Conservation (phyloP, 257 asterid genomes). For the Capsicum pubescens region DNA sequence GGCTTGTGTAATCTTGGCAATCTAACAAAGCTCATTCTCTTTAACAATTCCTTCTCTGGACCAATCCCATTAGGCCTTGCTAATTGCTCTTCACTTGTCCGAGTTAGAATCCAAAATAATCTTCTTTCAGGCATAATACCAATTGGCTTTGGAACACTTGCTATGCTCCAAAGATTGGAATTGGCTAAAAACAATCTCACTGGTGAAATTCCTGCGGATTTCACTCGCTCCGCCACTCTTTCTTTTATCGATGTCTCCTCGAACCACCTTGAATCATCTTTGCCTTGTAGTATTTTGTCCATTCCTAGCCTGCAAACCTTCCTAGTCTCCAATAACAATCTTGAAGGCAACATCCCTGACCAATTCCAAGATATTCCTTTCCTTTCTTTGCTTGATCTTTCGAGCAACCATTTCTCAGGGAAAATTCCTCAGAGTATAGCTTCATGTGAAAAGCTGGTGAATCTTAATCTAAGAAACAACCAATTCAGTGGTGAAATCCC, state of each 20-base stretch:
- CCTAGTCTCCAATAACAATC: conserved; percentile 58
- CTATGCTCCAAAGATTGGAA: conserved; percentile 67
- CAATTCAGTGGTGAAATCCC: conserved; percentile 72
- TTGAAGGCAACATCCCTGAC: conserved; percentile 64
- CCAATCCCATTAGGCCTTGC: conserved; percentile 61
- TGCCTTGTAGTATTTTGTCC: conserved; percentile 61
- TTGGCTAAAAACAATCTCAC: conserved; percentile 61
- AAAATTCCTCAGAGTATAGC: conserved; percentile 68
- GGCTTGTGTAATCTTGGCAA: conserved; percentile 60
- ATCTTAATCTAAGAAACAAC: conserved; percentile 59
- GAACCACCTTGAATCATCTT: conserved; percentile 55
- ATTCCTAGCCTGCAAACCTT: conserved; percentile 65
- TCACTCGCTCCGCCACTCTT: conserved; percentile 60
- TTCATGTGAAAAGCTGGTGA: conserved; percentile 65
- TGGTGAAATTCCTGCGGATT: conserved; percentile 71
- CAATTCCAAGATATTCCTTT: conserved; percentile 69
- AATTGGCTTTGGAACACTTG: conserved; percentile 65
- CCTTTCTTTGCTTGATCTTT: conserved; percentile 65
- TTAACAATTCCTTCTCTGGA: conserved; percentile 76
- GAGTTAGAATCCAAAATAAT: conserved; percentile 72
- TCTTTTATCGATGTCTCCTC: conserved; percentile 66
- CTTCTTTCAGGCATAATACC: conserved; percentile 71
- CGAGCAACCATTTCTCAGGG: conserved; percentile 64
- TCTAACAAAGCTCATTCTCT: conserved; percentile 77
- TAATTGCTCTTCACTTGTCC: conserved; percentile 65